A percentile compares a stretch with the other conserved stretches of the same genome.
Conservation (phyloP, 345 rosid genomes). For the Laguncularia racemosa region DNA sequence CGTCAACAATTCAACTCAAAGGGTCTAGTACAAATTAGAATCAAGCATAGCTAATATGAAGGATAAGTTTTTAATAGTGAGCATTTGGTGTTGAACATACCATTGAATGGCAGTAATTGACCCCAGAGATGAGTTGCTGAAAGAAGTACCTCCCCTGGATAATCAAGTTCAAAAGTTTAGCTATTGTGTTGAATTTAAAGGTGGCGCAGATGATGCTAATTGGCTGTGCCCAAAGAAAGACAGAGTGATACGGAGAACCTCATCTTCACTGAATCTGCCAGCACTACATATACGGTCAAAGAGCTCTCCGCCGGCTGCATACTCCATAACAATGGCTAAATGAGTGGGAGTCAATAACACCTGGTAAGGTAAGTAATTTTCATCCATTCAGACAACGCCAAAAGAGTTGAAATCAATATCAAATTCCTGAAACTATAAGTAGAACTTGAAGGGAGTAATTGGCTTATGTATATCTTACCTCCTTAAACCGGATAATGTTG, state of each 20-base stretch:
- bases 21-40: not conserved
- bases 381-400: too few relatives aligned
- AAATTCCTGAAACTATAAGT: too few relatives aligned
- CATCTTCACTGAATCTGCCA: slow-evolving; percentile 93
- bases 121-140: slow-evolving; percentile 87
- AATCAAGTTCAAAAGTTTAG: not conserved
- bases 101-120: slow-evolving; percentile 69
- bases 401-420: too few relatives aligned
- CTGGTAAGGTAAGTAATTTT: slow-evolving; percentile 20
- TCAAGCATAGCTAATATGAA: not conserved
- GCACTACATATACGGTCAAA: slow-evolving; percentile 82
- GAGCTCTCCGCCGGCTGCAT: slow-evolving; percentile 92
- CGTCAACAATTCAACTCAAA: not conserved
- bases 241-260: slow-evolving; percentile 30
- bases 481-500: slow-evolving; percentile 84
- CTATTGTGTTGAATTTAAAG: not conserved
- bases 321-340: slow-evolving; percentile 87
- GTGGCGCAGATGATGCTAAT: too few relatives aligned
- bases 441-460: not conserved
- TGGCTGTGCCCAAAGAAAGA: not conserved
- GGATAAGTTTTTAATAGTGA: not conserved
- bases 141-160: slow-evolving; percentile 87
- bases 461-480: slow-evolving; percentile 25
- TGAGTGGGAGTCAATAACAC: slow-evolving; percentile 81
- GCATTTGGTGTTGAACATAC: slow-evolving; percentile 23